These are phyloP conservation scores for Lasiosphaeria miniovina DNA, from an alignment of 495 filamentous ascomycete species.

Conservation along the genomic window DNA sequence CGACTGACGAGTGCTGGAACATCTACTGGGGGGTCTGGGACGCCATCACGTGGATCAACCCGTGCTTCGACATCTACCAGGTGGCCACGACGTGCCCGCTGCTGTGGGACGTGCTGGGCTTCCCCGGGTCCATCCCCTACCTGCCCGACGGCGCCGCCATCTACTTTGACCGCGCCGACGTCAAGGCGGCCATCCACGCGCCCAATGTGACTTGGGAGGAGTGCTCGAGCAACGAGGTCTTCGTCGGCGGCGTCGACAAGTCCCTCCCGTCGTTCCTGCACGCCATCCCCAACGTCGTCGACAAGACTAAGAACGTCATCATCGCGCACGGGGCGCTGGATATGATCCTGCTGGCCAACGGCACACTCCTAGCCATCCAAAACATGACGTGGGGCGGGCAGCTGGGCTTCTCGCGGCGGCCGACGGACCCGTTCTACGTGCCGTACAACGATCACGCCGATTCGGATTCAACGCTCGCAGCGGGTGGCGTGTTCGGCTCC, in stretches of 20 bases:
- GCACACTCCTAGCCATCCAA: constrained; percentile 69
- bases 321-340: constrained; percentile 64
- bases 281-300: constrained; percentile 68
- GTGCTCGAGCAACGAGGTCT: constrained; percentile 53
- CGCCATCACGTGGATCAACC: constrained; percentile 61
- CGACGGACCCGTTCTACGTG: constrained; percentile 60
- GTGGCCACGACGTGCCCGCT: constrained; percentile 71
- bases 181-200: constrained; percentile 71
- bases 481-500: constrained; percentile 58
- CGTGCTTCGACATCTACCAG: constrained; percentile 79
- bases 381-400: constrained; percentile 81
- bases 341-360: constrained; percentile 59
- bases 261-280: constrained; percentile 48
- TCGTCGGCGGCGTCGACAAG: constrained; percentile 46
- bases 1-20: constrained; percentile 27
- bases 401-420: constrained; percentile 62
- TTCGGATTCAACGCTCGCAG: constrained; percentile 36
- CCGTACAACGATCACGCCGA: constrained; percentile 53
- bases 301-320: constrained; percentile 64
- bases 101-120: constrained; percentile 66
- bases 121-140: constrained; percentile 51
- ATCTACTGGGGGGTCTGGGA: constrained; percentile 54
- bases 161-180: constrained; percentile 78
- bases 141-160: constrained; percentile 53
- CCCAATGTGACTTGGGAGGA: constrained; percentile 59